Percentiles rank a stretch among this genome's conserved stretches.
These are phyloP conservation scores for Excoecaria cochinchinensis DNA, from an alignment of 345 rosid genomes.

Conservation along the genomic window DNA sequence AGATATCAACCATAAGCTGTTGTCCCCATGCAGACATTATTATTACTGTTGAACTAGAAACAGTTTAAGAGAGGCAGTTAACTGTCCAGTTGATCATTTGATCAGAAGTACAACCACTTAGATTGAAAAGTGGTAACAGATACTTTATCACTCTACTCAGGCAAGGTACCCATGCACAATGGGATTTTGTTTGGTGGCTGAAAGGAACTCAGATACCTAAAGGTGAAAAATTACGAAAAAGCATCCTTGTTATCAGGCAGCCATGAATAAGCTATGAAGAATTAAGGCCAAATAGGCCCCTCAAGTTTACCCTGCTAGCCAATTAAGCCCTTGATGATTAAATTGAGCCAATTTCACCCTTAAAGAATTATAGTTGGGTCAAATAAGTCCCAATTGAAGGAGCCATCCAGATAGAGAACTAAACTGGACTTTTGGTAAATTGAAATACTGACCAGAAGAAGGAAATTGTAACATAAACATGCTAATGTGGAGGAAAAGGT, in stretches of 20 bases:
- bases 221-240: background rate
- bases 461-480: too few species aligned
- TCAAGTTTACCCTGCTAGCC: too few species aligned
- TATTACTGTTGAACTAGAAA: background rate
- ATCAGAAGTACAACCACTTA: background rate
- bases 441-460: too few species aligned
- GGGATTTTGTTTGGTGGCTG: background rate
- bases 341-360: too few species aligned
- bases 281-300: background rate
- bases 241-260: background rate
- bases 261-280: background rate
- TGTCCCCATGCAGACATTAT: background rate
- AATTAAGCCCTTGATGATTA: too few species aligned
- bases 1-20: background rate
- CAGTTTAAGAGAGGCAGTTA: background rate
- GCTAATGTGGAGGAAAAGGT: too few species aligned
- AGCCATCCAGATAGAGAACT: too few species aligned
- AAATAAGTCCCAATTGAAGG: too few species aligned
- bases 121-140: background rate
- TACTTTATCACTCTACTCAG: background rate
- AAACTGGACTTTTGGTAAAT: too few species aligned
- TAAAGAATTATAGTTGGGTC: too few species aligned
- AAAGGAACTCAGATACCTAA: conserved; percentile 4
- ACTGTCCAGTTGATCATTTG: background rate
- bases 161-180: background rate